phyloP scores from a whole-genome alignment of 2,329 filamentous ascomycete genomes.

The Ophiocordyceps sinensis region DNA sequence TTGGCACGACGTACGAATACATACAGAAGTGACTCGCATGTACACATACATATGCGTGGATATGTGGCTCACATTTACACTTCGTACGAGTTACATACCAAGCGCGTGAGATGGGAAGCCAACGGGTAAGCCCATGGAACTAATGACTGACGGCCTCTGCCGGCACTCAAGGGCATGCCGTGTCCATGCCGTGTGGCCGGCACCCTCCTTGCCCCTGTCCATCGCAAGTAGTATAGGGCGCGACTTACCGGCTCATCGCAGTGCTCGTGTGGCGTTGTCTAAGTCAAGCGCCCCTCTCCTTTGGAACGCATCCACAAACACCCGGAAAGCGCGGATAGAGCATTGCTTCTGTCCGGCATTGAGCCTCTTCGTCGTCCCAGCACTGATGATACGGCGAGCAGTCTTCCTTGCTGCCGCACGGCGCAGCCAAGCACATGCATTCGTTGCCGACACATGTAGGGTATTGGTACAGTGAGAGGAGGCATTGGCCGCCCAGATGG shows the following conservation, averaged over 20 bases:
- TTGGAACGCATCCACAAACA: slow-evolving; percentile 2
- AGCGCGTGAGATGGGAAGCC: too few species aligned
- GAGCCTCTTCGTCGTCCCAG: slow-evolving; percentile 2
- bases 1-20: too few species aligned
- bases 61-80: too few species aligned
- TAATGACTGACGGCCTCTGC: too few species aligned
- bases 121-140: too few species aligned
- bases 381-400: slow-evolving; percentile 3
- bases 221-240: too few species aligned
- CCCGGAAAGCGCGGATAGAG: not conserved
- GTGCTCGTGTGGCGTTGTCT: slow-evolving; percentile 1
- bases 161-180: too few species aligned
- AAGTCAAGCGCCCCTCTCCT: slow-evolving; percentile 1
- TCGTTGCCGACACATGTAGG: slow-evolving; percentile 3
- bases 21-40: too few species aligned
- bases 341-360: not conserved
- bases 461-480: not conserved
- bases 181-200: too few species aligned
- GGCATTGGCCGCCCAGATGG: slow-evolving; percentile 1
- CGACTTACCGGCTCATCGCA: not conserved
- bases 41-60: too few species aligned
- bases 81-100: too few species aligned
- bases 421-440: slow-evolving; percentile 3
- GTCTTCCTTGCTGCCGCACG: slow-evolving; percentile 1
- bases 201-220: not conserved